Evolutionary conservation across 2,329 filamentous ascomycete genomes (phyloP).

Genomic region (Niveomyces coronatus): DNA sequence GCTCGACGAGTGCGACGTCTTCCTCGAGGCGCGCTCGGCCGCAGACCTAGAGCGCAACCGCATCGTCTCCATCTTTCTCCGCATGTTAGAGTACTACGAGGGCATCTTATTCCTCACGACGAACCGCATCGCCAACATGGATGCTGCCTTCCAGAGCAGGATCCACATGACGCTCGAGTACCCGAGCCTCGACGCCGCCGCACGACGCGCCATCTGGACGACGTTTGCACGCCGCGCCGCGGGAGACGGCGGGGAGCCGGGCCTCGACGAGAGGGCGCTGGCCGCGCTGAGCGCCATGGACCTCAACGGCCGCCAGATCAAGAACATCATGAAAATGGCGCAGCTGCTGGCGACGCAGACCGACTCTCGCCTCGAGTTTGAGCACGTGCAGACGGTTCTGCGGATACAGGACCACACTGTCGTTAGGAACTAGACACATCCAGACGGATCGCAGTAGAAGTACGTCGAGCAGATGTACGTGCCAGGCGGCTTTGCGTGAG

Average conservation of each 20-base stretch:
- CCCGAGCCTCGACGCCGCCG: constrained; percentile 59
- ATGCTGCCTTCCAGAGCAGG: constrained; percentile 79
- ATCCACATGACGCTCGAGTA: constrained; percentile 81
- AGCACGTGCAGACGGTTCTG: constrained; percentile 69
- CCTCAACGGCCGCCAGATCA: constrained; percentile 62
- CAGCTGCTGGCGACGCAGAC: constrained; percentile 75
- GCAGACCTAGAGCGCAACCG: constrained; percentile 79
- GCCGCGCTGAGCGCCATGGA: constrained; percentile 55
- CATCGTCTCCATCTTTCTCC: constrained; percentile 77
- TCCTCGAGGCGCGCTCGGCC: constrained; percentile 71
- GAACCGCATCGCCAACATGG: constrained; percentile 78
- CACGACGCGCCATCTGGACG: constrained; percentile 71
- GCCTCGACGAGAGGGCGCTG: constrained; percentile 56
- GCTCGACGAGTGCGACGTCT: constrained; percentile 77
- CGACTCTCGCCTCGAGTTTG: constrained; percentile 59
- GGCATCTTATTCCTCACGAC: constrained; percentile 85
- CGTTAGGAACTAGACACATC: neutral
- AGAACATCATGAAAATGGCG: constrained; percentile 75
- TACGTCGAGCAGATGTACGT: no score
- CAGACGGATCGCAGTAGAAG: no score
- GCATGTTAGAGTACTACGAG: constrained; percentile 82
- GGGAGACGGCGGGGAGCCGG: constrained; percentile 44
- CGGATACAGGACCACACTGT: constrained; percentile 49
- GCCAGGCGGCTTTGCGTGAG: no score
- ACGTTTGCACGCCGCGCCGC: constrained; percentile 68